A percentile compares a stretch with the other conserved stretches of the same genome.
Conservation (phyloP, 495 filamentous ascomycete genomes). For the Penicillium roqueforti region DNA sequence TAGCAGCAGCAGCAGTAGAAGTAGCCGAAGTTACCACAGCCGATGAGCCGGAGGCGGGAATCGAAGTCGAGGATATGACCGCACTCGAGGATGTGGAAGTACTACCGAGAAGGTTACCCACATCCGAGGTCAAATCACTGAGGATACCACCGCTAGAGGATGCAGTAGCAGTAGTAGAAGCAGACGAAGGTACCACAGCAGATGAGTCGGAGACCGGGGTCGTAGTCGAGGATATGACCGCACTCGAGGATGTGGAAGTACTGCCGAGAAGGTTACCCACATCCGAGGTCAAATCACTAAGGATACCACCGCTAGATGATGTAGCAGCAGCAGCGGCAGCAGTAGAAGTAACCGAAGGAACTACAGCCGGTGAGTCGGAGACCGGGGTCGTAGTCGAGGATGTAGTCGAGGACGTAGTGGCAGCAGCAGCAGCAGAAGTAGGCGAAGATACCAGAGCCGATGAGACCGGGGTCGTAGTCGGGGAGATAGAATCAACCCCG, state of each 20-base stretch:
- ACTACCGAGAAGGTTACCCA: too few relatives aligned
- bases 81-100: too few relatives aligned
- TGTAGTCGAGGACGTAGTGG: constrained; percentile 5
- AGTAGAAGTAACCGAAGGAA: not conserved
- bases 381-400: not conserved
- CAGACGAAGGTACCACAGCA: too few relatives aligned
- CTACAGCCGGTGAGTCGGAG: not conserved
- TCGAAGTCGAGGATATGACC: not conserved
- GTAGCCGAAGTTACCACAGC: too few relatives aligned
- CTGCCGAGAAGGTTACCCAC: not conserved
- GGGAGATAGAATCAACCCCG: not conserved
- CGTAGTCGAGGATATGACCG: not conserved
- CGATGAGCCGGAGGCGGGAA: not conserved
- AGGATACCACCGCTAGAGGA: too few relatives aligned
- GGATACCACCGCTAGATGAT: not conserved
- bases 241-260: not conserved
- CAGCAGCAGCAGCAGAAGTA: constrained; percentile 9
- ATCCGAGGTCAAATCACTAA: not conserved
- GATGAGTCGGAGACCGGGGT: not conserved
- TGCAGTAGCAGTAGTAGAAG: too few relatives aligned
- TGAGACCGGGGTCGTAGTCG: not conserved
- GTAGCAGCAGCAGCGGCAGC: constrained; percentile 10
- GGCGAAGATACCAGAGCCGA: not conserved
- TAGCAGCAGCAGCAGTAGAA: too few relatives aligned
- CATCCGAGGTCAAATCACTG: too few relatives aligned